A percentile compares a stretch with the other conserved stretches of the same genome.
Conservation (phyloP, 345 rosid species). For the Sisymbrium irio region DNA sequence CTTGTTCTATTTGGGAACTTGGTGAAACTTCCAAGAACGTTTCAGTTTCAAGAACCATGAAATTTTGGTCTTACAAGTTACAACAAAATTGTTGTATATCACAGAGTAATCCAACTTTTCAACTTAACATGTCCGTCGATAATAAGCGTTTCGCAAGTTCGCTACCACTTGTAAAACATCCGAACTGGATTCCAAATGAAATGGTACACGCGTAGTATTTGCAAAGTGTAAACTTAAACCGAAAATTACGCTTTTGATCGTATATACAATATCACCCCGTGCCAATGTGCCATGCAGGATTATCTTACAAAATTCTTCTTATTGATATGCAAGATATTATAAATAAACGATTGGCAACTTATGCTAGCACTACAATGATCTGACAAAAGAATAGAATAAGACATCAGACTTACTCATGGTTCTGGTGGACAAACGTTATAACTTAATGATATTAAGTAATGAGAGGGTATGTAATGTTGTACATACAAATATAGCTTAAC, state of each 20-base stretch:
- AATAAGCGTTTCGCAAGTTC: background rate
- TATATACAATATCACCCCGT: background rate
- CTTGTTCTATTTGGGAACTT: background rate
- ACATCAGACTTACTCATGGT: background rate
- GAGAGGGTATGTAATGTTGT: background rate
- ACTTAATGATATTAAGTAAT: background rate
- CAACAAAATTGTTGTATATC: too few species aligned
- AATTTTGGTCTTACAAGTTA: too few species aligned
- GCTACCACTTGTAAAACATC: background rate
- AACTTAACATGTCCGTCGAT: background rate
- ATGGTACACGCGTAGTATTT: background rate
- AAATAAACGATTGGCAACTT: too few species aligned
- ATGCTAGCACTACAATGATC: background rate
- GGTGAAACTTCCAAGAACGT: background rate
- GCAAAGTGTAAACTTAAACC: background rate
- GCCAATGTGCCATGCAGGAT: background rate
- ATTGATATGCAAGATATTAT: background rate
- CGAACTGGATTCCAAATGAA: background rate
- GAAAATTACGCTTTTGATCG: background rate
- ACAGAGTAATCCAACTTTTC: background rate
- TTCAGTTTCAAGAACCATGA: too few species aligned
- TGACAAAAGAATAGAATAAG: background rate
- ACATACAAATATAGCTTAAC: background rate
- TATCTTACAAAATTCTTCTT: background rate
- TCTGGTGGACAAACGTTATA: background rate